Evolutionary conservation across 2,329 filamentous ascomycete genomes (phyloP).

Genomic region (Chaetomium olivaceum): DNA sequence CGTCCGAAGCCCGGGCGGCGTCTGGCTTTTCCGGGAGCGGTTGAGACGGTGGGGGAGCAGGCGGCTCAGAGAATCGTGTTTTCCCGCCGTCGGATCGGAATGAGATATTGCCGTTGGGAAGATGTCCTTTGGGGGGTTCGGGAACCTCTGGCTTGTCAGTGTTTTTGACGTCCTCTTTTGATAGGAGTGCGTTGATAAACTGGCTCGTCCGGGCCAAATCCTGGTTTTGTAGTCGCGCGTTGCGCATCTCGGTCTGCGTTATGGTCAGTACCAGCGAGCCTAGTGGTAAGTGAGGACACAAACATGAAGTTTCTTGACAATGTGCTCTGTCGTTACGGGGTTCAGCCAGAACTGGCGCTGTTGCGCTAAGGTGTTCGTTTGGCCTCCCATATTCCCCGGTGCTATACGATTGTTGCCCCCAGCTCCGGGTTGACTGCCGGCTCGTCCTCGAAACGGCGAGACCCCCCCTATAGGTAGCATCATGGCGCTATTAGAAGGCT

Average conservation of each 20-base stretch:
- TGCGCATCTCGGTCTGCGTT: slow-evolving; percentile 80
- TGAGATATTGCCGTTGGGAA: slow-evolving; percentile 55
- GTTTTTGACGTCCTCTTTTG: slow-evolving; percentile 66
- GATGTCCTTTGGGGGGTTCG: slow-evolving; percentile 50
- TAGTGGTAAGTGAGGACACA: slow-evolving; percentile 41
- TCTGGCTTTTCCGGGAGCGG: slow-evolving; percentile 93
- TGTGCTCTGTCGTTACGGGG: slow-evolving; percentile 89
- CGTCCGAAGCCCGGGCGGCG: slow-evolving; percentile 48
- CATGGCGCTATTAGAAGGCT: slow-evolving; percentile 73
- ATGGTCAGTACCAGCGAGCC: slow-evolving; percentile 8
- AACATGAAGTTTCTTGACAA: slow-evolving; percentile 84
- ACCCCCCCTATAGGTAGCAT: slow-evolving; percentile 69
- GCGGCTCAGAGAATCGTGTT: slow-evolving; percentile 86
- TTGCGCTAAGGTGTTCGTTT: slow-evolving; percentile 63
- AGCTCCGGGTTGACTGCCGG: slow-evolving; percentile 66
- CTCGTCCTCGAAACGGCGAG: slow-evolving; percentile 66
- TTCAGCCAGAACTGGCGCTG: slow-evolving; percentile 84
- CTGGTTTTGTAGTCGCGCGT: slow-evolving; percentile 81
- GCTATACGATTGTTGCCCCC: slow-evolving; percentile 62
- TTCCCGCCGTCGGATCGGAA: slow-evolving; percentile 71
- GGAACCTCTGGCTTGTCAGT: slow-evolving; percentile 52
- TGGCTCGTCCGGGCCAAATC: slow-evolving; percentile 81
- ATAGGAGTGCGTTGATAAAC: slow-evolving; percentile 75
- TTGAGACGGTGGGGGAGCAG: slow-evolving; percentile 89
- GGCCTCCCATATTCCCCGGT: slow-evolving; percentile 51